Percentiles rank a stretch among this genome's conserved stretches.
These are phyloP conservation scores for Wolfiporia cocos DNA, from an alignment of 1,284 basidiomycete genomes.

Conservation along the genomic window DNA sequence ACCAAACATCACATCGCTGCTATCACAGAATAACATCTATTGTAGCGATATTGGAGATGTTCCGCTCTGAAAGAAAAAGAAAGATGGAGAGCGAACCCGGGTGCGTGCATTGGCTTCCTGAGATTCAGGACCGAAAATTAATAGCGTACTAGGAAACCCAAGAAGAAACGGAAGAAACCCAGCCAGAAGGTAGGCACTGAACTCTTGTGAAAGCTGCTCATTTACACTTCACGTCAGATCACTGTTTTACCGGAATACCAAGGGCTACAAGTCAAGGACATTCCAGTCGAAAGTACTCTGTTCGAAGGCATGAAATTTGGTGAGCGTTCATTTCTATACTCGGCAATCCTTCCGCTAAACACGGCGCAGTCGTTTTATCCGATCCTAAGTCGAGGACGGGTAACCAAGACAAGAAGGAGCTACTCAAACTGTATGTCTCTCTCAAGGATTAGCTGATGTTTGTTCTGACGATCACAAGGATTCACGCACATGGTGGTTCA, in stretches of 20 bases:
- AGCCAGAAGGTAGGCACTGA: conserved; percentile 50
- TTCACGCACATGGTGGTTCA: conserved; percentile 73
- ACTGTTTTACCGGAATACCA: conserved; percentile 59
- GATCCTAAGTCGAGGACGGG: conserved; percentile 69
- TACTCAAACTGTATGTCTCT: conserved; percentile 53
- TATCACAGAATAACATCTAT: conserved; percentile 19
- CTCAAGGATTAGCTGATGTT: not conserved
- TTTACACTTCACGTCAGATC: conserved; percentile 31
- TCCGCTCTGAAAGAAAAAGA: conserved; percentile 61
- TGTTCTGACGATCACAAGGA: conserved; percentile 35
- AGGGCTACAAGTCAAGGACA: conserved; percentile 53
- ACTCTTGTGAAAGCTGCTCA: conserved; percentile 1
- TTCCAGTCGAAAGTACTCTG: conserved; percentile 54
- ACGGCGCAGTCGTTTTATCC: conserved; percentile 60
- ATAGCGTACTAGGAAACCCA: conserved; percentile 34
- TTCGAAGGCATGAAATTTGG: conserved; percentile 78
- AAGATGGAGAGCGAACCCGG: conserved; percentile 56
- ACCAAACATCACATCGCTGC: not conserved
- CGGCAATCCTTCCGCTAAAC: not conserved
- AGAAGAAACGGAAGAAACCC: conserved; percentile 59
- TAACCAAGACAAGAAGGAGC: conserved; percentile 58
- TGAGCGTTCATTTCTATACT: conserved; percentile 31
- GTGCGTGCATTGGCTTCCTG: conserved; percentile 26
- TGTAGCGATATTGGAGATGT: conserved; percentile 45
- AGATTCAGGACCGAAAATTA: not conserved